phyloP scores from a whole-genome alignment of 805 yeast species.

The Priceomyces haplophilus region DNA sequence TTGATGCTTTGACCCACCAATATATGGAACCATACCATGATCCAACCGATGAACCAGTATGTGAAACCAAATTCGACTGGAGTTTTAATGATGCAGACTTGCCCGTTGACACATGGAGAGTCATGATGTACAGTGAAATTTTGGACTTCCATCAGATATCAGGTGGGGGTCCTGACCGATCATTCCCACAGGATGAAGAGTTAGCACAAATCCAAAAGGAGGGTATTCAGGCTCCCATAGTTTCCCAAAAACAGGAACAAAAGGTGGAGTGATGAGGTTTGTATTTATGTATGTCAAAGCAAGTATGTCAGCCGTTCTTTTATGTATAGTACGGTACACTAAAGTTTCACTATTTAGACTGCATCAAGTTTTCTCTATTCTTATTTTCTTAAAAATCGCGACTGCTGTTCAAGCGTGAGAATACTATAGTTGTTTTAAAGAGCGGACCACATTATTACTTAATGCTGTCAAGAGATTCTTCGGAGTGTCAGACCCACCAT shows the following conservation, averaged over 20 bases:
- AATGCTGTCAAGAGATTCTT: neutral
- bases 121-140: conserved; percentile 98
- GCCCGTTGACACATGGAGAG: conserved; percentile 98
- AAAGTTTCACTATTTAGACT: too few species aligned
- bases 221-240: conserved; percentile 25
- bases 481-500: neutral
- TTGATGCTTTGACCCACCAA: conserved; percentile 83
- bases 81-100: conserved; percentile 95
- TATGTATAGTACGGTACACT: neutral
- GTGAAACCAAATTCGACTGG: conserved; percentile 94
- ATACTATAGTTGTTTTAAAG: neutral
- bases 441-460: neutral
- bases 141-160: conserved; percentile 92
- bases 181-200: conserved; percentile 19
- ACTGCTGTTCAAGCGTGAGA: neutral
- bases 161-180: conserved; percentile 26
- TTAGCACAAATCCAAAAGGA: conserved; percentile 24
- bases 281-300: neutral
- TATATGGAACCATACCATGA: conserved; percentile 95
- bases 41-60: conserved; percentile 94
- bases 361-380: too few species aligned
- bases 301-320: neutral
- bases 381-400: too few species aligned
- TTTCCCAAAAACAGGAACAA: conserved; percentile 10
- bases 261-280: conserved; percentile 11